Conservation (phyloP, 1,139 yeast species). For the Pichia sp. region DNA sequence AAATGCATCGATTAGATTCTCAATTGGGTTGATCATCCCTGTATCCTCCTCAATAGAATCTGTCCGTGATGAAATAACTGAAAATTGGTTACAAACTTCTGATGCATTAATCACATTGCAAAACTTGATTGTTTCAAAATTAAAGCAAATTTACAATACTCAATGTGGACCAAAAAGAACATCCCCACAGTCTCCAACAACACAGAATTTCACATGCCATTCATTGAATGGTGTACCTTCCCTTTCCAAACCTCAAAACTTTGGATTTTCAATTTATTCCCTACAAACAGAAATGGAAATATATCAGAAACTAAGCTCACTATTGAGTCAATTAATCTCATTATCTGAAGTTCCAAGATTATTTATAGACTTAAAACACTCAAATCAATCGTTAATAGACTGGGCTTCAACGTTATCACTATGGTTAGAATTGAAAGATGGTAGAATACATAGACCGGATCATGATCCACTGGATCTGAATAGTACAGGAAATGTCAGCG, state of each 20-base stretch:
- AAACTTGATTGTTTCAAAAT: conserved; percentile 38
- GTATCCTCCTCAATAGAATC: conserved; percentile 34
- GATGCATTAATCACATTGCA: conserved; percentile 43
- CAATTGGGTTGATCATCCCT: conserved; percentile 50
- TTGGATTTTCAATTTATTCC: conserved; percentile 35
- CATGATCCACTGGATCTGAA: neutral
- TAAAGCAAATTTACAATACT: conserved; percentile 31
- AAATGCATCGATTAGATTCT: conserved; percentile 37
- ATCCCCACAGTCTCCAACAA: neutral
- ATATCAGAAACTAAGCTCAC: conserved; percentile 35
- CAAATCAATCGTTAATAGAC: conserved; percentile 36
- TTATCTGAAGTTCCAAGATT: conserved; percentile 47
- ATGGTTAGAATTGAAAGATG: conserved; percentile 58
- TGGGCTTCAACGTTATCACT: conserved; percentile 54
- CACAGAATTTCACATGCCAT: conserved; percentile 7
- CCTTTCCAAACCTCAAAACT: conserved; percentile 12
- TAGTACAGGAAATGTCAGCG: neutral
- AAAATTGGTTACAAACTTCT: conserved; percentile 50
- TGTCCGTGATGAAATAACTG: conserved; percentile 42
- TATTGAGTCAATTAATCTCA: conserved; percentile 42
- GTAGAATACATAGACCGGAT: conserved; percentile 26
- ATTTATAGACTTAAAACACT: conserved; percentile 31
- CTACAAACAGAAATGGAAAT: conserved; percentile 47
- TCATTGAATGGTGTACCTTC: too few species aligned
- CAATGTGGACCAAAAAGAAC: conserved; percentile 24